phyloP scores from a whole-genome alignment of 2,329 filamentous ascomycete genomes.

The Daldinia sp. region DNA sequence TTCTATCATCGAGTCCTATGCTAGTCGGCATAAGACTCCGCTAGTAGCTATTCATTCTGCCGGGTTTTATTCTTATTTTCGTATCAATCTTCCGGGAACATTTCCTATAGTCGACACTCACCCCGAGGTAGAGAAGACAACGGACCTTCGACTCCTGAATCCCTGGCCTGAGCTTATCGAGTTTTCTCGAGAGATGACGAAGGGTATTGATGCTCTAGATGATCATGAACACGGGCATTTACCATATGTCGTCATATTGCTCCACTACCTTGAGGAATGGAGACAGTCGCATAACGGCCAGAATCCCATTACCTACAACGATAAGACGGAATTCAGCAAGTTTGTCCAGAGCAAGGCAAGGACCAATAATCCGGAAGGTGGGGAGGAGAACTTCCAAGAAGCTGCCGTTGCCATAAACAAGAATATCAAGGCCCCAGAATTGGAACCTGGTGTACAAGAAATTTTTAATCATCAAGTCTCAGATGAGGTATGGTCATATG shows the following conservation, averaged over 20 bases:
- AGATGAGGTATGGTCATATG: conserved; percentile 60
- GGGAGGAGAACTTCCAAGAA: conserved; percentile 97
- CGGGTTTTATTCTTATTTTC: conserved; percentile 91
- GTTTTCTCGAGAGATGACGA: conserved; percentile 73
- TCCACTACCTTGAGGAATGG: conserved; percentile 86
- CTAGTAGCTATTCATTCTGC: conserved; percentile 85
- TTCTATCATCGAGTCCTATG: conserved; percentile 57
- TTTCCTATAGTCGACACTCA: conserved; percentile 97
- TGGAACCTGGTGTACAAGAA: conserved; percentile 75
- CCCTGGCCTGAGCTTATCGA: conserved; percentile 85
- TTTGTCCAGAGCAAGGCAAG: conserved; percentile 73
- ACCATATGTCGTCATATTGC: conserved; percentile 82
- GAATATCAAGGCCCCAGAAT: conserved; percentile 73
- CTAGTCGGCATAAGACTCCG: conserved; percentile 69
- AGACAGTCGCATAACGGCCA: conserved; percentile 73
- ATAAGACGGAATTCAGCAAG: conserved; percentile 84
- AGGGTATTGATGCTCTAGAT: conserved; percentile 72
- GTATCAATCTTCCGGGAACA: conserved; percentile 76
- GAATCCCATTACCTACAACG: conserved; percentile 77
- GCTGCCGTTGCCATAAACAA: conserved; percentile 88
- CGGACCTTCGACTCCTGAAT: conserved; percentile 82
- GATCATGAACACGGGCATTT: conserved; percentile 90
- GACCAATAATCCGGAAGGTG: conserved; percentile 79
- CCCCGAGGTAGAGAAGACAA: conserved; percentile 83
- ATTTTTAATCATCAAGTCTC: conserved; percentile 74